Evolutionary conservation across 495 filamentous ascomycete genomes (phyloP), one percentile per base, ranked within the genome.

Genomic region (Penicillium lividum): DNA sequence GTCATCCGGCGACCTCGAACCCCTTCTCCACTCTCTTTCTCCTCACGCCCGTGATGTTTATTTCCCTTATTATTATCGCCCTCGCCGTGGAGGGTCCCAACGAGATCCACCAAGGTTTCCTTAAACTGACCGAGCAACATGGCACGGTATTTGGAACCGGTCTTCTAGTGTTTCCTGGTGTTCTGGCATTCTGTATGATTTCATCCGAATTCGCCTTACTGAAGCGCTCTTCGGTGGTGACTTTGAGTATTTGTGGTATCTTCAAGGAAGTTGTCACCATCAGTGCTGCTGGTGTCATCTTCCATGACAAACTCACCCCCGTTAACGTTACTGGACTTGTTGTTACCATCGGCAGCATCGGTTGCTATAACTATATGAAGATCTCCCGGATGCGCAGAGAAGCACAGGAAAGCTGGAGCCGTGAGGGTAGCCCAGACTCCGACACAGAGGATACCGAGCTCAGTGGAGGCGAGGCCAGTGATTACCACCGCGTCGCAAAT

Each of bases 221-320:
- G 44, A 87, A 97, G 79, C 91, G 95, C 33, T 98, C 93, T 5
- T 92, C 88, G 6, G 95, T 99, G 52, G 95, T 99, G 48, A 98
- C 95, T 0, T 82, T 99, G 49, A 92, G 88, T 51, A 97, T 99
- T 54, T 95, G 92, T 61, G 95, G 95, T 48, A 99, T 98, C 52
- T 98, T 99, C 80, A 99, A 99, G 73, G 95, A 99, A 75, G 95
- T 97, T 10, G 87, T 99, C 52, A 99, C 95, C 6, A 98, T 99
- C 67, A 86, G 85, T 40, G 91, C 91, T 2, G 95, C 94, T 0
- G 90, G 89, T 18, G 71, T 95, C 13, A 85, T 95, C 6, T 99
- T 97, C 76, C 85, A 92, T 63, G 95, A 99, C 66, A 83, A 82
- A 51, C 83, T 99, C 59, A 98, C 94, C 0, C 80, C 87, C 3